Evolutionary conservation across 306 rosid species (phyloP), one percentile per base, ranked within the genome.

Genomic region (Arachis stenosperma): DNA sequence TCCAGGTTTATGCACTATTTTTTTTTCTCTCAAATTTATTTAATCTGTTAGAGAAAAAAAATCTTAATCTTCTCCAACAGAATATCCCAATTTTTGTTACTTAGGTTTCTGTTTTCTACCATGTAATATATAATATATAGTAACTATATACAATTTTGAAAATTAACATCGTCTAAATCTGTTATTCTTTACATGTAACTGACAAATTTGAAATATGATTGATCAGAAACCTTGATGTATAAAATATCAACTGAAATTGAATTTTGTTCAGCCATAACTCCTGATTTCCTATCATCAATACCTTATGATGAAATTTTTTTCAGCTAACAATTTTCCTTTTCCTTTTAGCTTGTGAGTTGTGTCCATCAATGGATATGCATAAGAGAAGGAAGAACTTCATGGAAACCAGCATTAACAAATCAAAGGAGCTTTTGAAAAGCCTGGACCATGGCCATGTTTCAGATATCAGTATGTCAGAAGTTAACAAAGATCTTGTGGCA

Each of bases 401-500:
- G 85, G 85, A 52, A 64, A 40, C 46, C 22, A 48, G 29, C 39
- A 29, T 7, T 33, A 3, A 6, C 8, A 58, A 50, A 41, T 14
- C 46, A 79, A 65, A 71, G 58, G 67, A 15, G 54, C 54, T 48
- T n/a, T 48, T 48, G 6, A 13, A 48, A 11, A 12, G 15, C 41
- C 41, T 52, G 22, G 9, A 48, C 79, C 7, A 70, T 30, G 74
- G 60, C 29, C 57, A 64, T 37, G 57, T 68, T 61, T 52, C 54
- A 48, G 54, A 12, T 10, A 10, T 71, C 2, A 27, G 69, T 15
- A 67, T 75, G 44, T 8, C 46, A 39, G 65, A 61, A 9, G 39
- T 4, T 41, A 61, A 80, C 15, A 69, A 74, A n/a, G 39, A 42
- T 10, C 86, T 89, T 30, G 81, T 76, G 52, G 77, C 84, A 48